Base-by-base conservation (phyloP, 129 eudicot genomes). In the Artemisia tridentata region DNA sequence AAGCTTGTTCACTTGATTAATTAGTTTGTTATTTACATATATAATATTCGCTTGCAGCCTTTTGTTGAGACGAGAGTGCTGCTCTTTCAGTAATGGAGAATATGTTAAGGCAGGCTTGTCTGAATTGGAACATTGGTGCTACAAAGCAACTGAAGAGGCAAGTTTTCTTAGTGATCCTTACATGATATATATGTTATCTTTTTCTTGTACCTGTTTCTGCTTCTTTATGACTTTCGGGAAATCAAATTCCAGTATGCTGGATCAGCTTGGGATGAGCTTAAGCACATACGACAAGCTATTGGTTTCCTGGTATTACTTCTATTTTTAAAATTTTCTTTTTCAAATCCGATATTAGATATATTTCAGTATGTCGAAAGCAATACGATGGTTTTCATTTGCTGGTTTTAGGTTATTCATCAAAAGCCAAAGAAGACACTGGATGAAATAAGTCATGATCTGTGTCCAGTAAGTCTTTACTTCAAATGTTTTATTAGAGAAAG, bases 261-360 rank as follows among this genome's bases (percentile, higher is more conserved):
- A 47, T 79, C 95, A 45, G 79, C 98, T 48, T 92, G 96, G 96
- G 96, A 87, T 68, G 96, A 92, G 92, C 96, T 92, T 52, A 93
- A 84, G 88, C 97, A 93, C 83, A 90, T 93, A 69, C 80, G 95
- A 83, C 99, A 93, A 79, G 92, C 99, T 74, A 88, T 93, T 55
- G 99, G 99, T 58, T 90, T 93, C 86, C 85, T 93, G 97, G 96
- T 93, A 87, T 65, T 12, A 10, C 79, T 66, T 54, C 48, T 50
- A 52, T 11, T 41, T 17, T 61, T 71, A 71, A 18, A 49, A 63
- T 62, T 67, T 56, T n/a, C 11, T 55, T 13, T 31, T 38, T 23
- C 31, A 54, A 53, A 41, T 38, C 1, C 48, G 53, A 45, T 21
- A n/a, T 77, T 23, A 31, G 45, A 31, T 62, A 47, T 31, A 14